A percentile compares a stretch with the other conserved stretches of the same genome.
Conservation (phyloP, 495 filamentous ascomycete species). For the Trichodelitschia bisporula region DNA sequence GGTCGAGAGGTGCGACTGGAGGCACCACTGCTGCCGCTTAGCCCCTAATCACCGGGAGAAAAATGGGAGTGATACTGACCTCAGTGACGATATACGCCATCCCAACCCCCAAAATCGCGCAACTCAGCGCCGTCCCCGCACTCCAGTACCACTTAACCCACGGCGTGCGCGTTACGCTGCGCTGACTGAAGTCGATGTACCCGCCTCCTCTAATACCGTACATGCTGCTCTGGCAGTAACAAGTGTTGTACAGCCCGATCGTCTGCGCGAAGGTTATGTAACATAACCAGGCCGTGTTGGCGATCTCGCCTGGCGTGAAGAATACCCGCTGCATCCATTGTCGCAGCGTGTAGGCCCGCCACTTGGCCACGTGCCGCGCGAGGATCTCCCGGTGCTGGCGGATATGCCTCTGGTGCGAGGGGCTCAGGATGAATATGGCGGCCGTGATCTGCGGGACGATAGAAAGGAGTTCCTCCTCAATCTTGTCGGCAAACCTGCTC, state of each 20-base stretch:
- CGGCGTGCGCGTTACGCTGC: constrained; percentile 4
- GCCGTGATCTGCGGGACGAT: too few species aligned
- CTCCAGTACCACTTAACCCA: constrained; percentile 13
- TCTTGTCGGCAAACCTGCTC: too few species aligned
- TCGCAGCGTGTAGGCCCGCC: constrained; percentile 1
- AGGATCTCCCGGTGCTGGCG: too few species aligned
- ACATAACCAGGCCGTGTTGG: constrained; percentile 12
- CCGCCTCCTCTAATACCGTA: constrained; percentile 11
- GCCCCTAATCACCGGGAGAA: too few species aligned
- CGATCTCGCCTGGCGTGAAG: constrained; percentile 9
- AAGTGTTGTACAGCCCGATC: constrained; percentile 13
- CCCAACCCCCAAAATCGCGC: constrained; percentile 11
- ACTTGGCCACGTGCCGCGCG: background rate
- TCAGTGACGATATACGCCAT: constrained; percentile 14
- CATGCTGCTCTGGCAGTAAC: constrained; percentile 10
- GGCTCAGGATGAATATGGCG: too few species aligned
- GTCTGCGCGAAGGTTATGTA: constrained; percentile 16
- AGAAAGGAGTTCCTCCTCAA: too few species aligned
- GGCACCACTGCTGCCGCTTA: constrained; percentile 2
- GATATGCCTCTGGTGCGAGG: too few species aligned
- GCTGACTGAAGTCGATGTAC: constrained; percentile 12
- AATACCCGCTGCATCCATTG: constrained; percentile 8
- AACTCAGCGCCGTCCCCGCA: constrained; percentile 11
- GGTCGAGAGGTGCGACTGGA: constrained; percentile 5
- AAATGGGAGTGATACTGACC: background rate